A percentile compares a stretch with the other conserved stretches of the same genome.
phyloP scores from a whole-genome alignment of 345 rosid genomes.

The Eucalyptus sideroxylon region DNA sequence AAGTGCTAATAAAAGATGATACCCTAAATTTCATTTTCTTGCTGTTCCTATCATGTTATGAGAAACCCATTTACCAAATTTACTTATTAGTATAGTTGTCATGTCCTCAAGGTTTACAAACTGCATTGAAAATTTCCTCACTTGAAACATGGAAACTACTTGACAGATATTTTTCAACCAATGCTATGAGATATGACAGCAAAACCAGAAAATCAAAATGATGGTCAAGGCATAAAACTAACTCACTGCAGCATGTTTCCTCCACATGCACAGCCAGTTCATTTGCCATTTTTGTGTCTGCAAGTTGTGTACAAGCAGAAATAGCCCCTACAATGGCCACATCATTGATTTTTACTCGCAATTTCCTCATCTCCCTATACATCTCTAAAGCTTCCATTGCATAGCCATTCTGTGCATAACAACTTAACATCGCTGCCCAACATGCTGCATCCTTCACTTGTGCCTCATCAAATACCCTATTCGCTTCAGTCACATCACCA shows the following conservation, averaged over 20 bases:
- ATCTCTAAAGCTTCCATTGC: slow-evolving; percentile 25
- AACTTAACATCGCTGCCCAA: slow-evolving; percentile 46
- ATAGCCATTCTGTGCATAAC: slow-evolving; percentile 37
- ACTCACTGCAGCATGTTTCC: slow-evolving; percentile 22
- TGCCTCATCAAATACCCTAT: slow-evolving; percentile 24
- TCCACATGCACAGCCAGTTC: slow-evolving; percentile 15
- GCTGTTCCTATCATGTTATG: background rate
- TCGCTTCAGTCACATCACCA: slow-evolving; percentile 23
- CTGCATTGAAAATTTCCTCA: background rate
- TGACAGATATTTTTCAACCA: background rate
- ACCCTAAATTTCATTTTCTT: background rate
- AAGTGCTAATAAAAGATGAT: background rate
- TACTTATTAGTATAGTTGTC: background rate
- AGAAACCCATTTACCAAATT: background rate
- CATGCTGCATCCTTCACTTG: slow-evolving; percentile 20
- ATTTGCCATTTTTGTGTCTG: slow-evolving; percentile 30
- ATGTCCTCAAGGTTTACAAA: background rate
- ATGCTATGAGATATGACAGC: background rate
- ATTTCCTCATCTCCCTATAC: slow-evolving; percentile 10
- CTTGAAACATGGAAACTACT: background rate
- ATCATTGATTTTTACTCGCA: slow-evolving; percentile 8
- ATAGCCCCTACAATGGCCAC: slow-evolving; percentile 31
- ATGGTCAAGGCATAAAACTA: background rate
- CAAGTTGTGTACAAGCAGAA: slow-evolving; percentile 39
- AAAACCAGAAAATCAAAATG: background rate